Evolutionary conservation across 768 basidiomycete species (phyloP), one percentile per base, ranked within the genome.

Genomic region (Butyriboletus loyo): DNA sequence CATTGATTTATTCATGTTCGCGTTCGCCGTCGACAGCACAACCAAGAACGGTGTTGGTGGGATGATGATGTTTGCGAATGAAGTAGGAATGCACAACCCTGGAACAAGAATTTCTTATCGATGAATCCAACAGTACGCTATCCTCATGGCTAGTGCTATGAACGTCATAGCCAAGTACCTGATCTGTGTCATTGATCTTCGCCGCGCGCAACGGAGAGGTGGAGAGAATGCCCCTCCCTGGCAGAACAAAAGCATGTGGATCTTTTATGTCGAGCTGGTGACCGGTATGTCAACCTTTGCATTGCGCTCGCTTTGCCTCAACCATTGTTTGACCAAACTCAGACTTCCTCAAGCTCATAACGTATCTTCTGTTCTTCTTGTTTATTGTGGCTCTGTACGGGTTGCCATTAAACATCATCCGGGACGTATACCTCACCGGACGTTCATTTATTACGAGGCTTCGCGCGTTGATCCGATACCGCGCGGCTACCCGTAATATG

Each of bases 171-270:
- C 86, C 46, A 92, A 96, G 69, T 98, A 98, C 66, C 59, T 81
- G 19, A 80, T 98, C 46, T 91, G 88, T 38, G 70, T 87, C 15
- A 79, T 89, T 55, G 97, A 99, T 67, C 72, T 93, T 42, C 78
- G 90, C 27, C 79, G 92, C 22, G 92, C 94, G 2, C 81, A 84
- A 43, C 75, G 77, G 47, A 72, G 87, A 51, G 91, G 91, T 34
- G 89, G 89, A 28, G 90, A 89, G 68, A 88, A 87, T 68, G 85
- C 89, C 2, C 86, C 93, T 56, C 83, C 87, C 42, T 98, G 97
- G 97, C 95, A 99, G 70, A 88, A 94, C 65, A 98, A 98, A 77
- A 93, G 91, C 75, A 95, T 98, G 86, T 95, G 85, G 78, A 76
- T 89, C 9, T 98, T 97, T 74, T 98, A 98, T 66, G 84, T 98